These are phyloP conservation scores for Phytophthora agathidicida DNA, from an alignment of 352 stramenopile species.

Conservation along the genomic window DNA sequence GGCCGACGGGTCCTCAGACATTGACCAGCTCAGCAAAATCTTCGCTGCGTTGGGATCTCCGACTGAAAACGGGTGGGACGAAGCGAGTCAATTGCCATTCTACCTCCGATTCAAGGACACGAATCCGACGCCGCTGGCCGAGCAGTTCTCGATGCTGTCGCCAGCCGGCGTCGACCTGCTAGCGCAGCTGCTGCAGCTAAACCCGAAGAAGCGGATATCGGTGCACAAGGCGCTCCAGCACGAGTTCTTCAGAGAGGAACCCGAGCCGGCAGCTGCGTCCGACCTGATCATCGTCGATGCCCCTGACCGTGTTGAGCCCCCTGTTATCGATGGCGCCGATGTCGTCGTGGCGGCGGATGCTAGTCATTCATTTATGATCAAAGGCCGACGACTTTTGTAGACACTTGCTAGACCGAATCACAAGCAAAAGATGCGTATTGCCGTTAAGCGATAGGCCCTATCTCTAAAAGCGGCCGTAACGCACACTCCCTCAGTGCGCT, in stretches of 20 bases:
- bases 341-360: conserved; percentile 19
- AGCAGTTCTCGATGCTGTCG: conserved; percentile 71
- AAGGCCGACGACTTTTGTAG: conserved; percentile 59
- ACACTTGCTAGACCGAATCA: conserved; percentile 9
- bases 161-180: conserved; percentile 58
- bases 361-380: conserved; percentile 49
- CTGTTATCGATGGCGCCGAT: conserved; percentile 20
- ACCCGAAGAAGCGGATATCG: conserved; percentile 70
- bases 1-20: conserved; percentile 75
- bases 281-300: conserved; percentile 43
- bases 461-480: conserved; percentile 30
- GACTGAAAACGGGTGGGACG: conserved; percentile 64
- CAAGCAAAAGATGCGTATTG: conserved; percentile 30
- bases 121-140: conserved; percentile 52
- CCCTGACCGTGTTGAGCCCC: conserved; percentile 26
- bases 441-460: conserved; percentile 27
- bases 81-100: conserved; percentile 65
- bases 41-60: conserved; percentile 72
- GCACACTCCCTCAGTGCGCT: conserved; percentile 11
- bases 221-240: conserved; percentile 59
- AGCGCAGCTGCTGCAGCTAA: conserved; percentile 49
- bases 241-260: conserved; percentile 66
- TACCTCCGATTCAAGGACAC: conserved; percentile 79
- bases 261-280: conserved; percentile 19
- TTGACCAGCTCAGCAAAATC: conserved; percentile 82